Conservation (phyloP, 345 rosid species). For the Lenwebbia sp. region DNA sequence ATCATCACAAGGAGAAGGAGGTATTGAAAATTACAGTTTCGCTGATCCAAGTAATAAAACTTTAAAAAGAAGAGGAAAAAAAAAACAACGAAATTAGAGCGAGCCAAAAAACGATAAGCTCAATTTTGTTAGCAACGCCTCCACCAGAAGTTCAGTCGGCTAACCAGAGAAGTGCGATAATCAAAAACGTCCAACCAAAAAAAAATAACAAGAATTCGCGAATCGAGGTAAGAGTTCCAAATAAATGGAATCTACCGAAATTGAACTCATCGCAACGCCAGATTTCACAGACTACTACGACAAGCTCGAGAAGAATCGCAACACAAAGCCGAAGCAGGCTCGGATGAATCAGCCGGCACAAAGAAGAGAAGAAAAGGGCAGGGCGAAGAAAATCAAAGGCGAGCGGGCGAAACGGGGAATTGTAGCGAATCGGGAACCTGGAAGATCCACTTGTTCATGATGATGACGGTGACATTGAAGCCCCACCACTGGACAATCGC, state of each 20-base stretch:
- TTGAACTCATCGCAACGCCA: neutral
- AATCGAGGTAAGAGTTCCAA: neutral
- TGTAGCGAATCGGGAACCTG: conserved; percentile 44
- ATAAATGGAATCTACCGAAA: neutral
- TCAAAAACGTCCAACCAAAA: neutral
- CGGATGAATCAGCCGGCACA: neutral
- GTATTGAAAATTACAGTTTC: neutral
- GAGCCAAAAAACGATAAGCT: neutral
- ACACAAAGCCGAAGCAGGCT: neutral
- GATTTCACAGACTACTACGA: neutral
- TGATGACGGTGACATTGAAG: conserved; percentile 91
- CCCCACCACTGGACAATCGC: conserved; percentile 98
- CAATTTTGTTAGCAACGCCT: neutral
- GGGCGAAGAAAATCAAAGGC: neutral
- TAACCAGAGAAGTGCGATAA: neutral
- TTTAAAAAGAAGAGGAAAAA: neutral
- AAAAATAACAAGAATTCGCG: neutral
- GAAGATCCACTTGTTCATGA: conserved; percentile 99
- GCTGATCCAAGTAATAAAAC: neutral
- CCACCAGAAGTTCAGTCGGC: neutral
- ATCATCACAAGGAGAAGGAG: neutral
- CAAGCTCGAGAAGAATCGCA: neutral
- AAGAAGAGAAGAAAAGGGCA: neutral
- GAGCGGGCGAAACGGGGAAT: neutral
- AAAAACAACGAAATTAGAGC: neutral